Percentiles rank a stretch among this genome's conserved stretches.
phyloP scores from a whole-genome alignment of 345 rosid genomes.

The Rubroshorea leprosula region DNA sequence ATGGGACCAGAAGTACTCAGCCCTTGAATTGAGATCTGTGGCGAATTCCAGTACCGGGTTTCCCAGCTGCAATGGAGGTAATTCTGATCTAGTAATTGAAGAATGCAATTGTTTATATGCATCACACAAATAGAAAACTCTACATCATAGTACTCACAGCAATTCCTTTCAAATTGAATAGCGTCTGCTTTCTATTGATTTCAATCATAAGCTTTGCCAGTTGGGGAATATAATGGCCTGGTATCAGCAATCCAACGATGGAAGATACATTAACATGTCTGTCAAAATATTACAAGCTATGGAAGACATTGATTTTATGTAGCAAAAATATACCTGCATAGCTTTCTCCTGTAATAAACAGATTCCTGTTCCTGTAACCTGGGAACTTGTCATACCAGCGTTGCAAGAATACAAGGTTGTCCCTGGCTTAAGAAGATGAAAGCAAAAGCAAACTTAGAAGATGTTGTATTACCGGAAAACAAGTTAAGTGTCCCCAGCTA shows the following conservation, averaged over 20 bases:
- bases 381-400: slow-evolving; percentile 59
- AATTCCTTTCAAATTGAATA: slow-evolving; percentile 63
- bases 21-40: slow-evolving; percentile 66
- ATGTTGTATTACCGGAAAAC: too few species aligned
- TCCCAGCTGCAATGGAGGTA: slow-evolving; percentile 39
- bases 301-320: slow-evolving; percentile 3
- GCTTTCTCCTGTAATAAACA: slow-evolving; percentile 67
- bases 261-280: background rate
- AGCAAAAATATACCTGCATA: slow-evolving; percentile 45
- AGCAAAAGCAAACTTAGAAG: slow-evolving; percentile 15
- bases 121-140: background rate
- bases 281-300: background rate
- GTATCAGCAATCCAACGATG: background rate
- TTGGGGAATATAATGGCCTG: slow-evolving; percentile 69
- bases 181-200: slow-evolving; percentile 42
- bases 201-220: slow-evolving; percentile 61
- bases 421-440: slow-evolving; percentile 46
- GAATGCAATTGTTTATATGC: too few species aligned
- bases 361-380: slow-evolving; percentile 53
- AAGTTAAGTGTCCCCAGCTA: too few species aligned
- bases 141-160: slow-evolving; percentile 39
- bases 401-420: slow-evolving; percentile 59
- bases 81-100: background rate
- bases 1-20: slow-evolving; percentile 84
- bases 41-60: slow-evolving; percentile 61